Base-by-base conservation (phyloP, 2,329 filamentous ascomycete species). In the Mollisiaceae sp. region DNA sequence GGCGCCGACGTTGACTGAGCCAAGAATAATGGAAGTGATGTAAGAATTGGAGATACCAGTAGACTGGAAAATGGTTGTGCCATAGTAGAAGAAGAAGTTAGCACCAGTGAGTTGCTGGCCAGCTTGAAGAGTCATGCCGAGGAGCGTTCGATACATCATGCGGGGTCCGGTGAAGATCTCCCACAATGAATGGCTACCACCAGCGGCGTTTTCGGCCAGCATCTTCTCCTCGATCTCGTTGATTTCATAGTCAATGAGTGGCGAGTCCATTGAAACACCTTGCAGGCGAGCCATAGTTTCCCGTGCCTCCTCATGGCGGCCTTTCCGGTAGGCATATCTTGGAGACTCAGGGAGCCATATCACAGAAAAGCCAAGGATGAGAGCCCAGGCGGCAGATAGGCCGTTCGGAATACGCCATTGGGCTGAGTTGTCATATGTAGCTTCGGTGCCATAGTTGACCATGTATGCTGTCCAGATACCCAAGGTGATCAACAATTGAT, bases 1-100 rank as follows among this genome's bases (percentile, higher is more conserved):
- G 73, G 85, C 88, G 60, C 80, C 81, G 2, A 90, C 87, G 71
- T 92, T 92, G 72, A 92, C 89, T 0, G 83, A 86, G 11, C 84
- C 84, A 22, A 91, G 82, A 66, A 91, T 89, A 71, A 91, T 88
- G 72, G 89, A 87, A 0, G 88, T 91, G 60, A 88, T 79, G 71
- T 89, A 91, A 59, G 84, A 85, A 79, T 92, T 86, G 35, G 77
- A 74, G 52, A 92, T 82, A 70, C 89, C 90, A 1, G 88, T 88
- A 1, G 88, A 83, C 15, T 81, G 74, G 77, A 92, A 92, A 70
- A 91, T 86, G 4, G 86, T 89, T 47, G 85, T 87, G 27, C 84
- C 85, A 72, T 89, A 91, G 76, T 87, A 87, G 76, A 90, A 89
- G 79, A 87, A 89, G 77, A 87, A 90, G 78, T 89, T 89, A 65